Evolutionary conservation across 2,329 filamentous ascomycete genomes (phyloP).

Genomic region (Pleoardoris graminearum): DNA sequence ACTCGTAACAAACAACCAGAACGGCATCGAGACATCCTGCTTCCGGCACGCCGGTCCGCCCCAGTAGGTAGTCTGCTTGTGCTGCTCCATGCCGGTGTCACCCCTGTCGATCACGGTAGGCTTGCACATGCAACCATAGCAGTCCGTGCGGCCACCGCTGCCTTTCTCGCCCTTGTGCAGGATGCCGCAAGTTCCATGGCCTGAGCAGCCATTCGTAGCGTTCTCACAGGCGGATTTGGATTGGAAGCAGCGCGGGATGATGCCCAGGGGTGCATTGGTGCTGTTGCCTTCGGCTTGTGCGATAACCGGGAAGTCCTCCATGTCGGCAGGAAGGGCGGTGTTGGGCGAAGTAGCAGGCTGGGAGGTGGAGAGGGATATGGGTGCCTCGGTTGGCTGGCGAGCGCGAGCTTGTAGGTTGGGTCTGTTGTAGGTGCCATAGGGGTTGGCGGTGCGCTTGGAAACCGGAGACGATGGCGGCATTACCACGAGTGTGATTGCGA

Average conservation of each 20-base stretch:
- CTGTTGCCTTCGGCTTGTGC: slow-evolving; percentile 22
- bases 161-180: slow-evolving; percentile 56
- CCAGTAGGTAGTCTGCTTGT: slow-evolving; percentile 69
- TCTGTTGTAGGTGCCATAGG: slow-evolving; percentile 43
- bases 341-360: slow-evolving; percentile 32
- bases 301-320: slow-evolving; percentile 35
- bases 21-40: slow-evolving; percentile 83
- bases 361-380: slow-evolving; percentile 30
- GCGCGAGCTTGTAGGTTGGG: slow-evolving; percentile 26
- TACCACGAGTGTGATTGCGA: slow-evolving; percentile 43
- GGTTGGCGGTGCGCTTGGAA: slow-evolving; percentile 37
- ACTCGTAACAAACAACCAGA: slow-evolving; percentile 83
- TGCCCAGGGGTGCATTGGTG: slow-evolving; percentile 49
- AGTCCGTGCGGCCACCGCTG: slow-evolving; percentile 53
- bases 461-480: slow-evolving; percentile 37
- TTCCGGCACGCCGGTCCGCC: slow-evolving; percentile 88
- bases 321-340: slow-evolving; percentile 22
- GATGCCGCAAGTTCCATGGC: slow-evolving; percentile 75
- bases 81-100: slow-evolving; percentile 53
- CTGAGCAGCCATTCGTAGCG: slow-evolving; percentile 77
- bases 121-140: slow-evolving; percentile 79
- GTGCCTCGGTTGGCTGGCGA: slow-evolving; percentile 36
- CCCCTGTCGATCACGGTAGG: slow-evolving; percentile 57
- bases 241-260: slow-evolving; percentile 75
- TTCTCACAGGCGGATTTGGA: slow-evolving; percentile 69